Evolutionary conservation across 2,329 filamentous ascomycete genomes (phyloP), one percentile per base, ranked within the genome.

Genomic region (Aureobasidium sp.): DNA sequence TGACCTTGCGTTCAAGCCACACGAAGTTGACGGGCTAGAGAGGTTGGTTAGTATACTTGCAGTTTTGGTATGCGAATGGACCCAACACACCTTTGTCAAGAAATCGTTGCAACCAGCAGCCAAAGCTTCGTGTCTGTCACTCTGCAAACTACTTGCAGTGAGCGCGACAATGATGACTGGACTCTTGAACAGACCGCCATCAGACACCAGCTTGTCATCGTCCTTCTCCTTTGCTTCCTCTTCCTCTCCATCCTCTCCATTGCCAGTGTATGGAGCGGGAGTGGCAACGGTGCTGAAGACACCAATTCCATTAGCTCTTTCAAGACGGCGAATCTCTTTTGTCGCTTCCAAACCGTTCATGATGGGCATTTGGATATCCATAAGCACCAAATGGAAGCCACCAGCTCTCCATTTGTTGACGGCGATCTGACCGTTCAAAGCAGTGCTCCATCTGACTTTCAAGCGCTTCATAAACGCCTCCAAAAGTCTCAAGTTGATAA

Each of bases 101-200:
- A 97, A 99, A 74, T 99, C 94, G 72, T 99, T 99, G 73, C 94
- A 97, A 4, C 94, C 94, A 40, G 93, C 94, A 29, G 93, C 93
- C 68, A 97, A 77, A 3, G 94, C 94, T 73, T 96, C 92, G 71
- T 96, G 92, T 65, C 94, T 84, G 77, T 99, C 94, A 71, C 90
- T 95, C 75, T 97, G 93, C 69, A 99, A 77, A 63, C 89, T 95
- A 68, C 90, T 95, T 11, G 94, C 94, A 29, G 94, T 99, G 68
- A 99, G 80, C 3, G 94, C 94, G 21, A 99, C 94, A 67, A 99
- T 97, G 69, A 97, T 97, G 68, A 99, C 92, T 0, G 94, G 93
- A 65, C 90, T 95, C 75, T 96, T 96, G 80, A 97, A 97, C 54
- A 94, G 74, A 3, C 68, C 67, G 25, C 83, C 78, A 37, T 78